These are phyloP conservation scores for Lotmaria passim DNA, from an alignment of 208 protist genomes.

Conservation along the genomic window DNA sequence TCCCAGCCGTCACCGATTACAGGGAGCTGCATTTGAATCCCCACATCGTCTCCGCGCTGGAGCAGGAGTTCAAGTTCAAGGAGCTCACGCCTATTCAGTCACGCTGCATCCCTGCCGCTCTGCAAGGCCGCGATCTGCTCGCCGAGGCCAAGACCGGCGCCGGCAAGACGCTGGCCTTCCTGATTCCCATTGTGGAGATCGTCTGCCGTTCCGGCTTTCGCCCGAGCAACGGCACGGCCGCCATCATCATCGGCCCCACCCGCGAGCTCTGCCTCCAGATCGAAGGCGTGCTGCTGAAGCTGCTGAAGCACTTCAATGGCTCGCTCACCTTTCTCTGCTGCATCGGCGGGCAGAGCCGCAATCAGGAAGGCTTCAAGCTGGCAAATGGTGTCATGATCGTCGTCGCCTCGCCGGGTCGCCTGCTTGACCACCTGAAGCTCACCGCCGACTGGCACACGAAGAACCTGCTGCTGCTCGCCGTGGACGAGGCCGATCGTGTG, in stretches of 20 bases:
- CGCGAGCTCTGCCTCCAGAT: constrained; percentile 99
- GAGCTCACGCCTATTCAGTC: constrained; percentile 97
- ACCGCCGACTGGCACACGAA: constrained; percentile 97
- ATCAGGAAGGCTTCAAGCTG: constrained; percentile 90
- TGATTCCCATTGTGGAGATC: constrained; percentile 98
- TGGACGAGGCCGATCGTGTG: constrained; percentile 99
- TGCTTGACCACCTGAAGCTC: constrained; percentile 98
- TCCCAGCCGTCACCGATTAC: constrained; percentile 77
- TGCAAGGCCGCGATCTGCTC: constrained; percentile 90
- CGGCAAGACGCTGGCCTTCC: constrained; percentile 98
- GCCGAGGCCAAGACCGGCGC: constrained; percentile 95
- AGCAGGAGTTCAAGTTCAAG: constrained; percentile 93
- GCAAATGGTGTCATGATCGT: constrained; percentile 91
- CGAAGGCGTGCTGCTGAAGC: constrained; percentile 94
- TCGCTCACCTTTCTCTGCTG: constrained; percentile 90
- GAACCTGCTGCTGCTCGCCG: constrained; percentile 97
- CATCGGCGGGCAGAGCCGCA: constrained; percentile 92
- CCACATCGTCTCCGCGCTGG: constrained; percentile 77
- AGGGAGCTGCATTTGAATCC: constrained; percentile 87
- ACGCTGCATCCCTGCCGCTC: constrained; percentile 86
- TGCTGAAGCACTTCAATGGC: constrained; percentile 93
- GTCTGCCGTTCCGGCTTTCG: constrained; percentile 95
- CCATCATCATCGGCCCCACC: constrained; percentile 98
- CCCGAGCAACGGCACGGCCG: constrained; percentile 96
- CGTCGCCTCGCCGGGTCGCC: constrained; percentile 91